phyloP scores from a whole-genome alignment of 1,139 yeast genomes.

The Kurtzmaniella quercitrusa region DNA sequence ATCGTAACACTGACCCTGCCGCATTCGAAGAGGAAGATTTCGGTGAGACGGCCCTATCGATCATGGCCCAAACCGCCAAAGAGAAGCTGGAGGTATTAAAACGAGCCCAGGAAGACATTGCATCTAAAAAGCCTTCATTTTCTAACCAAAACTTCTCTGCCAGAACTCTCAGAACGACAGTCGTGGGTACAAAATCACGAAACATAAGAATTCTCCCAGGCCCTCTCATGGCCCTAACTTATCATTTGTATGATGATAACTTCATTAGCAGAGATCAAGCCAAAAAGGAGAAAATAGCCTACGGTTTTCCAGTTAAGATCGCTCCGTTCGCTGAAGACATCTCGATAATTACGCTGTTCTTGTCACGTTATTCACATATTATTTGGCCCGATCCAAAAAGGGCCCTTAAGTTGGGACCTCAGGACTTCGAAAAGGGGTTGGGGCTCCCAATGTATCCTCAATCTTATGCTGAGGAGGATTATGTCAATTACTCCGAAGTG shows the following conservation, averaged over 20 bases:
- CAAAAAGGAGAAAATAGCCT: conserved; percentile 20
- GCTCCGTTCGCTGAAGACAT: conserved; percentile 46
- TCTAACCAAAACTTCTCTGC: not conserved
- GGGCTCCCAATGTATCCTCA: conserved; percentile 21
- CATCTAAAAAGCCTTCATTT: not conserved
- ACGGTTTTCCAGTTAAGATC: conserved; percentile 25
- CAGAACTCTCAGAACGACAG: conserved; percentile 28
- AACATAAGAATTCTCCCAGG: conserved; percentile 37
- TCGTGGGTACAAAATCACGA: conserved; percentile 25
- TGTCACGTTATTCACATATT: conserved; percentile 36
- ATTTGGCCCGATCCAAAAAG: conserved; percentile 19
- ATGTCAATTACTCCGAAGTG: conserved; percentile 10
- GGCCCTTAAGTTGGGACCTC: conserved; percentile 37
- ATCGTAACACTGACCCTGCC: not conserved
- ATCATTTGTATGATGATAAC: conserved; percentile 38
- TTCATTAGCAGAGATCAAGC: conserved; percentile 19
- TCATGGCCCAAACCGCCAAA: conserved; percentile 5
- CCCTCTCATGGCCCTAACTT: conserved; percentile 33
- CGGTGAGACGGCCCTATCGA: not conserved
- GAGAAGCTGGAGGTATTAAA: not conserved
- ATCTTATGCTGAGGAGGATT: conserved; percentile 9
- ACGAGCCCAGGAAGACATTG: not conserved
- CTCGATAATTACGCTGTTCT: conserved; percentile 36
- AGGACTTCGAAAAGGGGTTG: conserved; percentile 48
- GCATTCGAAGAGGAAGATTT: not conserved